Conservation (phyloP, 192 early-diverging fungal species). For the Diversispora epigaea region DNA sequence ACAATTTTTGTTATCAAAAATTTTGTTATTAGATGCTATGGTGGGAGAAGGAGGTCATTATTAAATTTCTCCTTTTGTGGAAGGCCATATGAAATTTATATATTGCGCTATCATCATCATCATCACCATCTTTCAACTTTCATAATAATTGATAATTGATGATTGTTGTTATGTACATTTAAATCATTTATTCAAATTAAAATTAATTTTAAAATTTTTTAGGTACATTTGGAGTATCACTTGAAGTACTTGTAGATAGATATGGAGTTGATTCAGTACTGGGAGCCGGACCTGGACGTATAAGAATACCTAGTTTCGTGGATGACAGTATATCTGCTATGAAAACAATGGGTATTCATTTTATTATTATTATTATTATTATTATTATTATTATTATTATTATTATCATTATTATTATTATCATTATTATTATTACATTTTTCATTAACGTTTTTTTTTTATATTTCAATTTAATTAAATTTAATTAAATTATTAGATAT, state of each 20-base stretch:
- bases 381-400: neutral
- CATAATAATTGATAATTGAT: too few relatives aligned
- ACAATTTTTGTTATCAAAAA: too few relatives aligned
- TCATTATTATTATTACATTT: neutral
- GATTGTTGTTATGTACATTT: neutral
- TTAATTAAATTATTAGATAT: constrained; percentile 41
- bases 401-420: neutral
- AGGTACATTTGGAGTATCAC: constrained; percentile 88
- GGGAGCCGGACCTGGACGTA: constrained; percentile 62
- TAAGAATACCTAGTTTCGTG: constrained; percentile 82
- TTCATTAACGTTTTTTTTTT: constrained; percentile 7
- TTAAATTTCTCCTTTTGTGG: too few relatives aligned
- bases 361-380: neutral
- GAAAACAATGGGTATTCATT: constrained; percentile 64
- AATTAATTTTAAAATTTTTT: constrained; percentile 31
- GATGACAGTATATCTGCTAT: constrained; percentile 77
- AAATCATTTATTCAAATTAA: neutral
- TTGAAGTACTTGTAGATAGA: constrained; percentile 81
- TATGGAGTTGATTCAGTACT: constrained; percentile 81
- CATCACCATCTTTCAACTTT: too few relatives aligned
- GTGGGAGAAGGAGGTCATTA: too few relatives aligned
- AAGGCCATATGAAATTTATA: too few relatives aligned
- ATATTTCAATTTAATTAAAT: neutral
- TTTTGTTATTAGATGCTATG: too few relatives aligned
- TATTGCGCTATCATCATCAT: too few relatives aligned